Evolutionary conservation across 495 filamentous ascomycete species (phyloP).

Genomic region (Aspergillus panamensis): DNA sequence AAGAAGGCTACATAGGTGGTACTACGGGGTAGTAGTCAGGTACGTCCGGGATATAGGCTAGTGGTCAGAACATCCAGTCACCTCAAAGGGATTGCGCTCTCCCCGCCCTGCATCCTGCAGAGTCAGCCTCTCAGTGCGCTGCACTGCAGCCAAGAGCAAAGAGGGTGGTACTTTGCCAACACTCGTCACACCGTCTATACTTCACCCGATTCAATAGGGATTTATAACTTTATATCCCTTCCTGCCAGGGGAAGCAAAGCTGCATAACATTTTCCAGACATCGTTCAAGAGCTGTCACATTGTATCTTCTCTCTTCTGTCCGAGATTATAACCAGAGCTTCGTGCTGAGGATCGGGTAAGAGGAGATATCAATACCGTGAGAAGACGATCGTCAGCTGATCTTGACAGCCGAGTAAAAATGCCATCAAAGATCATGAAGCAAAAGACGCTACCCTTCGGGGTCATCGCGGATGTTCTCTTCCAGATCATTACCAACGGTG

Average conservation of each 20-base stretch:
- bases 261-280: not conserved
- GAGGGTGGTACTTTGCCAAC: slow-evolving; percentile 17
- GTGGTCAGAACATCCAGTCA: slow-evolving; percentile 11
- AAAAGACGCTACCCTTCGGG: slow-evolving; percentile 21
- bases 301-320: not conserved
- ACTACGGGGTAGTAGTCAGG: slow-evolving; percentile 7
- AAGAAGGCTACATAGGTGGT: slow-evolving; percentile 9
- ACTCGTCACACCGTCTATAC: slow-evolving; percentile 26
- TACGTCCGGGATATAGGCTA: slow-evolving; percentile 17
- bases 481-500: slow-evolving; percentile 30
- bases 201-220: slow-evolving; percentile 6
- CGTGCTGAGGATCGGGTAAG: slow-evolving; percentile 10
- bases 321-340: not conserved
- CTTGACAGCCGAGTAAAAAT: slow-evolving; percentile 8
- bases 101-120: slow-evolving; percentile 20
- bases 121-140: slow-evolving; percentile 19
- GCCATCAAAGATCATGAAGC: slow-evolving; percentile 12
- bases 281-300: not conserved
- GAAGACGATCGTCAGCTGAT: too few species aligned
- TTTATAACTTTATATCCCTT: slow-evolving; percentile 14
- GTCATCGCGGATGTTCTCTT: slow-evolving; percentile 31
- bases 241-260: not conserved
- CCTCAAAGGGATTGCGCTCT: not conserved
- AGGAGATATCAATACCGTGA: not conserved
- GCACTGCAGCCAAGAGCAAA: slow-evolving; percentile 15